phyloP scores from a whole-genome alignment of 768 basidiomycete genomes.

The Pholiota conissans region DNA sequence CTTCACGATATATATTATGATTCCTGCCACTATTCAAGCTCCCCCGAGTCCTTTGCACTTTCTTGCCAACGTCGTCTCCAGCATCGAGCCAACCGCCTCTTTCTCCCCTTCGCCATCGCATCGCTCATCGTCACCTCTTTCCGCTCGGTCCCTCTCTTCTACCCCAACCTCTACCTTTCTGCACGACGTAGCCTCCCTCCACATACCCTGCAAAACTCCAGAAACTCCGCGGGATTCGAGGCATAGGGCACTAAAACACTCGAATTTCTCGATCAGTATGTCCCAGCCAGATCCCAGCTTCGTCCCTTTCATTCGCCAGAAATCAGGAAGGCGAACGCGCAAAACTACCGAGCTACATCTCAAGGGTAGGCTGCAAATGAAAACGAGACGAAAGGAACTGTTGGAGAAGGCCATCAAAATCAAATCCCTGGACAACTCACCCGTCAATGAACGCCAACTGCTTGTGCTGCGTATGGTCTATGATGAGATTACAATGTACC shows the following conservation, averaged over 20 bases:
- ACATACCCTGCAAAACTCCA: constrained; percentile 24
- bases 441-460: constrained; percentile 56
- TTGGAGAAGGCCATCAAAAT: constrained; percentile 39
- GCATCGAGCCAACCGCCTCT: not conserved
- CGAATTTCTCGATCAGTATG: constrained; percentile 27
- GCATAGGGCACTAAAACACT: constrained; percentile 27
- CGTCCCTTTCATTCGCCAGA: constrained; percentile 27
- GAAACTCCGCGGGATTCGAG: constrained; percentile 17
- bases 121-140: constrained; percentile 20
- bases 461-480: constrained; percentile 63
- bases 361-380: constrained; percentile 30
- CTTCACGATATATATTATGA: constrained; percentile 32
- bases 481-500: constrained; percentile 66
- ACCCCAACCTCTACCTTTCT: not conserved
- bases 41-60: constrained; percentile 33
- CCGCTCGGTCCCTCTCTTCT: constrained; percentile 8
- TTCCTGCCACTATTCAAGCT: constrained; percentile 19
- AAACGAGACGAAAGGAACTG: constrained; percentile 31
- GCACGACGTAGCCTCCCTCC: constrained; percentile 25
- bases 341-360: constrained; percentile 25
- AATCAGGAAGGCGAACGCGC: constrained; percentile 22
- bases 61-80: constrained; percentile 34
- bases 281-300: constrained; percentile 21
- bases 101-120: constrained; percentile 16
- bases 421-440: constrained; percentile 51